Evolutionary conservation across 2,329 filamentous ascomycete species (phyloP), one percentile per base, ranked within the genome.

Genomic region (Fusarium floridanum): DNA sequence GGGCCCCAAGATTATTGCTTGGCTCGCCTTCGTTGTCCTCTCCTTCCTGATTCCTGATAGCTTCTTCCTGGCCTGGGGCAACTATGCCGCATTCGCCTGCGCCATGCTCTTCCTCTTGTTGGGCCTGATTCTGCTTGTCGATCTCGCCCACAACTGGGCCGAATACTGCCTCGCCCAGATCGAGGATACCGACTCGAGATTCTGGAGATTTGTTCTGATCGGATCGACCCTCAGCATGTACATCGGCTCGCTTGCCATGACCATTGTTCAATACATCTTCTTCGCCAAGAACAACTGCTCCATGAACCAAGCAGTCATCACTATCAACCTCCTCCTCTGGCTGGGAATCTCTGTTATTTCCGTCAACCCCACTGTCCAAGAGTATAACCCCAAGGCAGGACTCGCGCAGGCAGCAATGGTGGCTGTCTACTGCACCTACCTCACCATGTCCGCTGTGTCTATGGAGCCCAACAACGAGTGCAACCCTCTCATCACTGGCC

Each of bases 341-440:
- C 83, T 98, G 60, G 87, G 90, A 68, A 91, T 97, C 71, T 97
- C 95, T 0, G 88, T 92, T 75, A 88, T 98, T 36, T 98, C 96
- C 0, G 92, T 99, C 71, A 95, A 98, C 81, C 95, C 97, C 2
- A 90, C 90, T 1, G 91, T 99, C 16, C 97, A 99, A 83, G 95
- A 95, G 80, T 92, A 92, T 82, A 99, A 99, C 83, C 91, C 95
- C 57, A 95, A 96, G 81, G 97, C 97, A 48, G 97, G 97, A 59
- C 89, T 99, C 68, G 97, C 97, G n/a, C 97, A 99, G 82, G 95
- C 95, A 48, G 96, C 97, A 72, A 98, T 98, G 90, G 97, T 99
- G 53, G 95, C 95, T 20, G 91, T 98, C 68, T 99, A 99, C 88
- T 99, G 97, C 90, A 98, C 97, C 50, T 99, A 99, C 81, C 90